These are phyloP conservation scores for Solanum sejunctum DNA, from an alignment of 257 asterid species.

Conservation along the genomic window DNA sequence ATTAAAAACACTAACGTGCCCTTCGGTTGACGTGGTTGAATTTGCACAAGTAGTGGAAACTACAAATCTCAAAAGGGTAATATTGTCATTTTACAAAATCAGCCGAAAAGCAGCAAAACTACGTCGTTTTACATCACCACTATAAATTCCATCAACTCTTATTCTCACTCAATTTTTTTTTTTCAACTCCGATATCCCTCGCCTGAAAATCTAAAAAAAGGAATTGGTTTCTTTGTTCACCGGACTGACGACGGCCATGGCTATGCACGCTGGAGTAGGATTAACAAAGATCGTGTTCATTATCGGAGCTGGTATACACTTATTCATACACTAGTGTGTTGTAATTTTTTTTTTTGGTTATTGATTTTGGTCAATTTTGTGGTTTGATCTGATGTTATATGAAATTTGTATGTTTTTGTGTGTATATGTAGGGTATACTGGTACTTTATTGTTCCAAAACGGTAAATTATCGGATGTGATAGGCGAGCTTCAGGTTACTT, in stretches of 20 bases:
- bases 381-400: neutral
- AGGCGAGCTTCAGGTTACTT: constrained; percentile 5
- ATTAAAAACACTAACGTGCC: neutral
- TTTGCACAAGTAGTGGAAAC: neutral
- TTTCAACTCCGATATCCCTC: neutral
- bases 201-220: neutral
- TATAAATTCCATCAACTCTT: neutral
- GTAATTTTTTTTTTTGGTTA: neutral
- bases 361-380: neutral
- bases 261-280: constrained; percentile 12
- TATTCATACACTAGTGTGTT: neutral
- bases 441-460: constrained; percentile 17
- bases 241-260: neutral
- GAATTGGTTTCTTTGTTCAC: neutral
- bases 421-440: constrained; percentile 20
- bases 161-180: fast-evolving
- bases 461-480: constrained; percentile 28
- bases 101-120: neutral
- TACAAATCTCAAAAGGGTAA: neutral
- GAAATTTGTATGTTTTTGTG: neutral
- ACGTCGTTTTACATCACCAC: neutral
- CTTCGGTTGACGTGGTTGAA: neutral
- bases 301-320: constrained; percentile 1
- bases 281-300: constrained; percentile 1
- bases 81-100: neutral